phyloP scores from a whole-genome alignment of 2,329 filamentous ascomycete species.

The Arthrobotrys sphaeroides region DNA sequence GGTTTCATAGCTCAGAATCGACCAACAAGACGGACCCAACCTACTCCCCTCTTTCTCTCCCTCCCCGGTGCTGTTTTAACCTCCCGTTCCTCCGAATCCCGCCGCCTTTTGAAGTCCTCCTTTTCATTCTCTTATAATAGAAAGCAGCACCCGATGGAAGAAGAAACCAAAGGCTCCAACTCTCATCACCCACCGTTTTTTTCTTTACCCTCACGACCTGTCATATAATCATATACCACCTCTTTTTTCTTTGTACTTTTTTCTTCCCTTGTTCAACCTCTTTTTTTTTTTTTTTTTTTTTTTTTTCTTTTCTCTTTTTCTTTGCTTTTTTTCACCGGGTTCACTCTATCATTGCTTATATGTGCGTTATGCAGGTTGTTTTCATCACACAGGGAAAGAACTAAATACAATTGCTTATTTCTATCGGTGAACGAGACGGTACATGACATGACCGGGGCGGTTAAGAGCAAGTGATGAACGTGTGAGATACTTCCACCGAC shows the following conservation, averaged over 20 bases:
- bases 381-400: conserved; percentile 38
- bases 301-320: conserved; percentile 23
- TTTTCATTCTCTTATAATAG: conserved; percentile 21
- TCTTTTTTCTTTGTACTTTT: conserved; percentile 25
- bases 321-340: conserved; percentile 47
- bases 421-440: conserved; percentile 34
- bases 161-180: neutral
- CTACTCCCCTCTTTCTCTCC: neutral
- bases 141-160: conserved; percentile 25
- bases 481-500: too few species aligned
- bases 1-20: conserved; percentile 8
- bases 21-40: neutral
- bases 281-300: conserved; percentile 26
- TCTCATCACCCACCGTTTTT: neutral
- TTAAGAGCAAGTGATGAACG: too few species aligned
- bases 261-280: conserved; percentile 14
- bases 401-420: conserved; percentile 45
- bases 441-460: too few species aligned
- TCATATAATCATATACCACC: conserved; percentile 50
- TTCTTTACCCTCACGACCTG: conserved; percentile 34
- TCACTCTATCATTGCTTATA: conserved; percentile 46
- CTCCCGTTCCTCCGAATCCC: neutral
- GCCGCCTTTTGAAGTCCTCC: neutral
- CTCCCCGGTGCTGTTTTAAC: conserved; percentile 4
- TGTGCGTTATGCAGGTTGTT: conserved; percentile 43